Percentiles rank a stretch among this genome's conserved stretches.
phyloP scores from a whole-genome alignment of 441 rosid species.

The Aquilaria agallochum region DNA sequence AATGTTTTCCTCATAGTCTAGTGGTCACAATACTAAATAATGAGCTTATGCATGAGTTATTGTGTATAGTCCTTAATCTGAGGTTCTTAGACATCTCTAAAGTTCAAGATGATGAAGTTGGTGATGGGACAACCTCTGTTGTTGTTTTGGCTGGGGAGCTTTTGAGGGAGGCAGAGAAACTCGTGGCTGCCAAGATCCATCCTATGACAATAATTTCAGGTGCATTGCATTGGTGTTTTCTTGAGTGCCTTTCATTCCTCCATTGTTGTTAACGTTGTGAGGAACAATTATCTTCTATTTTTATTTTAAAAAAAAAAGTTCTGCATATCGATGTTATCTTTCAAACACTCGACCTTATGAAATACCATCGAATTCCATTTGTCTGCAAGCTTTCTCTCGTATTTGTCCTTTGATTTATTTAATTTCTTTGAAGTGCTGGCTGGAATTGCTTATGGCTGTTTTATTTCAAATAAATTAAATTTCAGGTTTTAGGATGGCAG shows the following conservation, averaged over 20 bases:
- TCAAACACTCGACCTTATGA: no score
- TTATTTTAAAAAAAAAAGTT: no score
- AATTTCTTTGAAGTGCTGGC: no score
- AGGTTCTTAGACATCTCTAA: conserved; percentile 65
- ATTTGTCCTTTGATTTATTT: no score
- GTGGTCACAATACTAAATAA: no score
- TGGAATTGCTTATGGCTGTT: no score
- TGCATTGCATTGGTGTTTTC: conserved; percentile 16
- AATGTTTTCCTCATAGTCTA: no score
- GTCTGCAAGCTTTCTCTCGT: no score
- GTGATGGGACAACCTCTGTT: conserved; percentile 99
- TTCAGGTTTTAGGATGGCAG: conserved; percentile 91
- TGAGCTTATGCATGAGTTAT: no score
- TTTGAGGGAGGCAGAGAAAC: conserved; percentile 96
- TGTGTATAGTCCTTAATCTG: no score
- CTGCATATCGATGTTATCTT: no score
- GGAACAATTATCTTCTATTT: no score
- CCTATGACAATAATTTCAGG: conserved; percentile 97
- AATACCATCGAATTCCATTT: background rate
- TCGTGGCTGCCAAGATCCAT: conserved; percentile 88
- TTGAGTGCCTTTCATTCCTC: background rate
- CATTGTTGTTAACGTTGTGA: background rate
- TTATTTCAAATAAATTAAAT: conserved; percentile 7
- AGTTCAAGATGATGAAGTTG: conserved; percentile 99
- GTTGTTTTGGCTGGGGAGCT: conserved; percentile 98